These are phyloP conservation scores for Boletus bicolor DNA, from an alignment of 768 basidiomycete species.

Conservation along the genomic window DNA sequence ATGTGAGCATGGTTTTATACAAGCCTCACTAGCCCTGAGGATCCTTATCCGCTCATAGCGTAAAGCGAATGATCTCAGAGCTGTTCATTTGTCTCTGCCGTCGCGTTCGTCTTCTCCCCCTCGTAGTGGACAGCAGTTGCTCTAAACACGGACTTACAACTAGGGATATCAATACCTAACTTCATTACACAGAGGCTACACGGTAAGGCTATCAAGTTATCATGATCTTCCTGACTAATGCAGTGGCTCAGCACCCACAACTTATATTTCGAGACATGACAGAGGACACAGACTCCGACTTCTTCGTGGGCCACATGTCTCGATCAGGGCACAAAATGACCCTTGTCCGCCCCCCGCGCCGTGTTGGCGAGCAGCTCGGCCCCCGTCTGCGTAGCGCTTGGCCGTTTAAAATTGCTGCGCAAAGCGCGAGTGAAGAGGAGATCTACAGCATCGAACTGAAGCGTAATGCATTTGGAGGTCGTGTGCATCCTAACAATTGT, in stretches of 20 bases:
- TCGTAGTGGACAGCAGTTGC: conserved; percentile 3
- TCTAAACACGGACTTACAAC: conserved; percentile 10
- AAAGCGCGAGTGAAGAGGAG: conserved; percentile 47
- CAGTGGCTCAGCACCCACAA: conserved; percentile 47
- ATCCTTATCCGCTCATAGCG: conserved; percentile 38
- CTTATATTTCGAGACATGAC: conserved; percentile 61
- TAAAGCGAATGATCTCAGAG: conserved; percentile 56
- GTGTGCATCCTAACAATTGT: not conserved
- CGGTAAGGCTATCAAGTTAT: conserved; percentile 37
- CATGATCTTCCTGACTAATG: conserved; percentile 8
- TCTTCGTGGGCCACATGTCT: conserved; percentile 67
- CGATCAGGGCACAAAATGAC: conserved; percentile 54
- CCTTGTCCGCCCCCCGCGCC: conserved; percentile 40
- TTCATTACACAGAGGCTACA: conserved; percentile 52
- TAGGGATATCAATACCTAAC: conserved; percentile 77
- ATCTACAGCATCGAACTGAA: conserved; percentile 57
- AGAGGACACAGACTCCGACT: conserved; percentile 47
- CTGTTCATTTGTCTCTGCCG: conserved; percentile 59
- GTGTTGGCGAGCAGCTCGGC: conserved; percentile 37
- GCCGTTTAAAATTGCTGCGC: conserved; percentile 40
- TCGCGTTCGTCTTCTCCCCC: conserved; percentile 41
- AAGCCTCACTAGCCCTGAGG: not conserved
- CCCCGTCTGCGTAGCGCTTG: conserved; percentile 39
- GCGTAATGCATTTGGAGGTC: conserved; percentile 37
- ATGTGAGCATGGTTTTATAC: conserved; percentile 39